phyloP scores from a whole-genome alignment of 179 eudicot species.

The Actinidia chinensis region DNA sequence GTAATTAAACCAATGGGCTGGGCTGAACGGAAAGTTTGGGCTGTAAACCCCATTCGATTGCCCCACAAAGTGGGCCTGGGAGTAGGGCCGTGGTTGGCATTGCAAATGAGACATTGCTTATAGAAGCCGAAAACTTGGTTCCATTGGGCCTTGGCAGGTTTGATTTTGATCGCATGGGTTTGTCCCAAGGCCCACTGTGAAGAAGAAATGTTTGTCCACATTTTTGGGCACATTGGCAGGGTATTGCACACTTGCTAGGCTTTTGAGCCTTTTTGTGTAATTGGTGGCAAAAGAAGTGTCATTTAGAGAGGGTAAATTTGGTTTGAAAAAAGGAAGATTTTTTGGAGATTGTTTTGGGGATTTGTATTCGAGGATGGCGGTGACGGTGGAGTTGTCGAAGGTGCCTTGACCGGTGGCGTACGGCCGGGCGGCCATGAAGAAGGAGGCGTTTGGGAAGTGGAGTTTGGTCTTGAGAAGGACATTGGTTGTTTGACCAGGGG shows the following conservation, averaged over 20 bases:
- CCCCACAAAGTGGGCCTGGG: conserved; percentile 37
- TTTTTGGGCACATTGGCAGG: conserved; percentile 46
- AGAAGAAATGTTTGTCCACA: conserved; percentile 35
- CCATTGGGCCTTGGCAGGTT: conserved; percentile 46
- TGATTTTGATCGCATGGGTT: conserved; percentile 34
- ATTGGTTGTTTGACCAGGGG: conserved; percentile 64
- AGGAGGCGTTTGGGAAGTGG: conserved; percentile 31
- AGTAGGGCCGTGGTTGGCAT: conserved; percentile 36
- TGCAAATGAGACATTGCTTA: conserved; percentile 34
- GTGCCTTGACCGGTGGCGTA: conserved; percentile 49
- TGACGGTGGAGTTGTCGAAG: conserved; percentile 53
- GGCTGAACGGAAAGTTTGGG: conserved; percentile 30
- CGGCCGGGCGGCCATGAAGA: conserved; percentile 51
- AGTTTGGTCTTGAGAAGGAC: conserved; percentile 47
- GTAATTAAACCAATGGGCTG: conserved; percentile 30
- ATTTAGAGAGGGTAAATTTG: conserved; percentile 35
- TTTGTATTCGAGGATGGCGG: conserved; percentile 48
- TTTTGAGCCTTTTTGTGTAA: conserved; percentile 25
- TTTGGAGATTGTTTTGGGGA: conserved; percentile 13
- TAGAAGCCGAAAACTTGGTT: conserved; percentile 37
- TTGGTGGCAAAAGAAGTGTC: conserved; percentile 36
- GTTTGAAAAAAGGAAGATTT: conserved; percentile 34
- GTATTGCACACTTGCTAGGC: conserved; percentile 29
- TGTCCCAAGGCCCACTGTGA: conserved; percentile 46
- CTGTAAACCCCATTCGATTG: conserved; percentile 30